A percentile compares a stretch with the other conserved stretches of the same genome.
Conservation (phyloP, 257 asterid genomes). For the Solanum rostratum region DNA sequence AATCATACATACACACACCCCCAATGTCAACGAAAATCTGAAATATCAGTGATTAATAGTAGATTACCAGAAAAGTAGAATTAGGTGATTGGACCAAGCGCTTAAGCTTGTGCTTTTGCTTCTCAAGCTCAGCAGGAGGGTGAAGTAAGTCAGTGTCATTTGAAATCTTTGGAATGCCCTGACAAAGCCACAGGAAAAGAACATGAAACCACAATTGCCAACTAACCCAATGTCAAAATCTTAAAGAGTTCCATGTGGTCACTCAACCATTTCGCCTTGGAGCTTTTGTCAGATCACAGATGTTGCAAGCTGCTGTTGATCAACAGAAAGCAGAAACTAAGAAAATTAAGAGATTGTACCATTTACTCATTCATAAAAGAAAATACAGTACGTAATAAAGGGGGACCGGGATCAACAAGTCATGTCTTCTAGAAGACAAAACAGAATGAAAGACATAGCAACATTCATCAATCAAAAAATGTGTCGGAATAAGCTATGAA, state of each 20-base stretch:
- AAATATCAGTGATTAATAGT: background rate
- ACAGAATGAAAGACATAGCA: background rate
- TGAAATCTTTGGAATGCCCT: constrained; percentile 1
- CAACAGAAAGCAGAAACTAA: background rate
- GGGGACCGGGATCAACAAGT: background rate
- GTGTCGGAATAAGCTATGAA: background rate
- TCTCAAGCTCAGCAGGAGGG: constrained; percentile 9
- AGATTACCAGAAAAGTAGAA: constrained; percentile 1
- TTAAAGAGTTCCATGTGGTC: background rate
- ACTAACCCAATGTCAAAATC: background rate
- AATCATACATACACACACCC: background rate
- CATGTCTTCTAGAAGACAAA: background rate
- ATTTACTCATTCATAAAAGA: background rate
- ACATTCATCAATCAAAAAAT: background rate
- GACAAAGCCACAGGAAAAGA: background rate
- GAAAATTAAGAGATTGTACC: background rate
- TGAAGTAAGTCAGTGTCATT: constrained; percentile 7
- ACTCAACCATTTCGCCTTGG: background rate
- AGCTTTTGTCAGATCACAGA: background rate
- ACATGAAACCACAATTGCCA: background rate
- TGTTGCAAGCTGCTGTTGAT: background rate
- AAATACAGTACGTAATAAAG: background rate
- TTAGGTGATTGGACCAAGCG: constrained; percentile 3
- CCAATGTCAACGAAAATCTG: background rate
- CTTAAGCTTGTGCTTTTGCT: constrained; percentile 10